A percentile compares a stretch with the other conserved stretches of the same genome.
phyloP scores from a whole-genome alignment of 352 stramenopile species.

The Pythium folliculosum region DNA sequence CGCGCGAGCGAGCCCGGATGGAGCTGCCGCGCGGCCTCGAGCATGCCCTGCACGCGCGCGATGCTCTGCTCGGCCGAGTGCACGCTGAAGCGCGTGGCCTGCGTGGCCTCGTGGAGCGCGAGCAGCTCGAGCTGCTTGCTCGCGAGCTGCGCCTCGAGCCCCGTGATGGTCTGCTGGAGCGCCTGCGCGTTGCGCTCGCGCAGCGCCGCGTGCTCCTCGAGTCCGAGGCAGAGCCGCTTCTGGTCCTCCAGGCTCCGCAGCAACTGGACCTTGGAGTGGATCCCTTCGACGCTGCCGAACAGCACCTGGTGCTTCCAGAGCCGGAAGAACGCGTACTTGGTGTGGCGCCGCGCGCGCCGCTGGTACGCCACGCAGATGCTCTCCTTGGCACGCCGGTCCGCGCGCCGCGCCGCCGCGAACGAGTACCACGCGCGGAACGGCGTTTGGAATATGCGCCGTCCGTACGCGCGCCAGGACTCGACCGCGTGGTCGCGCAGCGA shows the following conservation, averaged over 20 bases:
- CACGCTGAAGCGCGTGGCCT: constrained; percentile 66
- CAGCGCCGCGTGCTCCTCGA: constrained; percentile 58
- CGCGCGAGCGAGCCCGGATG: constrained; percentile 69
- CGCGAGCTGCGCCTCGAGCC: constrained; percentile 56
- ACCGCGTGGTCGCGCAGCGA: constrained; percentile 47
- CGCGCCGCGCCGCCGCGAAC: constrained; percentile 39
- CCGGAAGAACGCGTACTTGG: constrained; percentile 80
- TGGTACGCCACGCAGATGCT: constrained; percentile 73
- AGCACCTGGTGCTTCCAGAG: constrained; percentile 80
- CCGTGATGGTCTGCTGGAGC: constrained; percentile 53
- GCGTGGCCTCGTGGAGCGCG: constrained; percentile 56
- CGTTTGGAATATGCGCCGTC: constrained; percentile 64
- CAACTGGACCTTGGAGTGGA: constrained; percentile 68
- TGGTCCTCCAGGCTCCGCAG: constrained; percentile 73
- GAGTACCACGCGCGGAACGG: constrained; percentile 76
- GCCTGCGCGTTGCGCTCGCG: constrained; percentile 66
- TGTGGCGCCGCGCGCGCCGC: constrained; percentile 55
- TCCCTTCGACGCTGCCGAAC: constrained; percentile 67
- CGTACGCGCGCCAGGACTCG: constrained; percentile 66
- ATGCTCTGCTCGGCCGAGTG: constrained; percentile 78
- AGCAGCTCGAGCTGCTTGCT: constrained; percentile 71
- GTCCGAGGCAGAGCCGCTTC: constrained; percentile 69
- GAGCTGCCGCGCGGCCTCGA: constrained; percentile 65
- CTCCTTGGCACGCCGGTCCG: constrained; percentile 49
- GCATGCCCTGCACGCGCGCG: constrained; percentile 64